Percentiles rank a stretch among this genome's conserved stretches.
Evolutionary conservation across 441 rosid species (phyloP).

Genomic region (Erysimum cheiri): DNA sequence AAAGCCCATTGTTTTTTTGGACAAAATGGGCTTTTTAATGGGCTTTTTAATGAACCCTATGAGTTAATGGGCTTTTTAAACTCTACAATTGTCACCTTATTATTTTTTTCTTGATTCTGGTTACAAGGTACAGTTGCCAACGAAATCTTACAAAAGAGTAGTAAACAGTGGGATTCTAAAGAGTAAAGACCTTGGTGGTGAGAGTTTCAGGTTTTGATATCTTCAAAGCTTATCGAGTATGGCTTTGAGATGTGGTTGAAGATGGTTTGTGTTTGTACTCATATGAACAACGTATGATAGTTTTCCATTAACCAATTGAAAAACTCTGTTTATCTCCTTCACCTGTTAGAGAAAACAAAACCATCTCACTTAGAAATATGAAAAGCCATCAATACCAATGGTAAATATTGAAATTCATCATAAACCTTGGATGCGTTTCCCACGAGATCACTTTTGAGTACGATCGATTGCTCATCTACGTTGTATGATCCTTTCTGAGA

Average conservation of each 20-base stretch:
- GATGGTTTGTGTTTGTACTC: slow-evolving; percentile 57
- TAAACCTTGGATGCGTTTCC: slow-evolving; percentile 83
- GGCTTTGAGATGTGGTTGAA: slow-evolving; percentile 69
- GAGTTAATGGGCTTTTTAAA: no score
- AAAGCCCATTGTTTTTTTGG: no score
- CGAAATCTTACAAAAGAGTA: slow-evolving; percentile 2
- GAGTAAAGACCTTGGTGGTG: neutral
- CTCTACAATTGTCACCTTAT: neutral
- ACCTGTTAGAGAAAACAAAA: slow-evolving; percentile 46
- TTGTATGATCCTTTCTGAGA: slow-evolving; percentile 59
- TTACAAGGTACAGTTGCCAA: no score
- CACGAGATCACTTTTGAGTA: slow-evolving; percentile 68
- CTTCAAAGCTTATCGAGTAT: slow-evolving; percentile 55
- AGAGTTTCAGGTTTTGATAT: neutral
- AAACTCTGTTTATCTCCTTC: slow-evolving; percentile 59
- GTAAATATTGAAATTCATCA: neutral
- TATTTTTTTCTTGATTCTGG: neutral
- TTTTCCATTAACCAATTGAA: slow-evolving; percentile 60
- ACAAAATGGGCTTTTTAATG: no score
- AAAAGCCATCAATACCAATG: no score
- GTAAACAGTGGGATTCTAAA: neutral
- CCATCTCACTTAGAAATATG: neutral
- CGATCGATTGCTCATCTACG: slow-evolving; percentile 53
- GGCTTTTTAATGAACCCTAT: no score
- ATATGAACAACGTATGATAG: slow-evolving; percentile 61